Base-by-base conservation (phyloP, 2,329 filamentous ascomycete species). In the Emergomyces orientalis region DNA sequence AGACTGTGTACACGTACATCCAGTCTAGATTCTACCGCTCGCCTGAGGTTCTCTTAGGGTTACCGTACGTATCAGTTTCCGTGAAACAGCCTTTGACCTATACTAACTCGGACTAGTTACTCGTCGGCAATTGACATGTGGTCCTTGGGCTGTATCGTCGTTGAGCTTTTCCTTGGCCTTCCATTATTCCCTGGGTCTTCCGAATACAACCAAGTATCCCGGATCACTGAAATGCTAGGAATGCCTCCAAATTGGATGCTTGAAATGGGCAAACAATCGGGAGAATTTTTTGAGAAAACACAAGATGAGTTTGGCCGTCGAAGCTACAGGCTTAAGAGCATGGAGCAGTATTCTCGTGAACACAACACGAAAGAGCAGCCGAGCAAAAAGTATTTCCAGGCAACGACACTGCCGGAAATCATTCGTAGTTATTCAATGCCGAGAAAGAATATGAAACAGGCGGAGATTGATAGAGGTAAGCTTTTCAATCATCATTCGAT, bases 81-180 rank as follows among this genome's bases (percentile, higher is more conserved):
- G 19, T 22, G 13, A 52, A 55, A 22, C 59, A 49, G 19, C 2
- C n/a, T 25, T 30, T 19, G 49, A 32, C 9, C 39, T 37, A 4
- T 32, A 17, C 60, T 61, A 56, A 61, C 51, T 32, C 22, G 19
- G 19, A 27, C 13, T 65, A 83, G 81, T 32, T 99, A 99, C 75
- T 97, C 94, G 17, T 97, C 94, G 4, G 94, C 94, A 52, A 99
- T 99, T 71, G 94, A 99, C 73, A 99, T 99, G 93, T 99, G 94
- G 94, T 99, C 94, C 4, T 80, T 99, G 54, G 94, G 94, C 61
- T 99, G 94, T 76, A 99, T 99, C 68, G 93, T 99, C 19, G 94
- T 99, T 30, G 94, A 99, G 76, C 82, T 99, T 22, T 99, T 99
- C 81, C 82, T 99, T 1, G 94, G 94, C 55, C 81, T 99, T 59